Percentiles rank a stretch among this genome's conserved stretches.
Conservation (phyloP, 768 basidiomycete species). For the Rubroboletus satanas region DNA sequence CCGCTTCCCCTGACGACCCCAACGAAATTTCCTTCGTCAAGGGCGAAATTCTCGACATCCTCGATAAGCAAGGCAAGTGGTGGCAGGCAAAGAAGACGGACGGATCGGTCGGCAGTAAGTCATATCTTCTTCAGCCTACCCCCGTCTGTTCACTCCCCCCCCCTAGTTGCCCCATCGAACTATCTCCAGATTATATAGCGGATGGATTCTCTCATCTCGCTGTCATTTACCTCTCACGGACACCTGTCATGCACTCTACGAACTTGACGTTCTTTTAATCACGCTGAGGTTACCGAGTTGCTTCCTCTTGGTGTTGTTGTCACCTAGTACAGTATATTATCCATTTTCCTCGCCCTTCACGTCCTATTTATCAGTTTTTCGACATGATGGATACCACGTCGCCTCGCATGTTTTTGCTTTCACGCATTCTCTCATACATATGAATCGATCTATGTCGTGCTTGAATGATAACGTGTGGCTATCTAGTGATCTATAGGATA, state of each 20-base stretch:
- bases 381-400: constrained; percentile 32
- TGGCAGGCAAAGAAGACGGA: constrained; percentile 85
- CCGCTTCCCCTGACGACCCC: constrained; percentile 90
- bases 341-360: constrained; percentile 16
- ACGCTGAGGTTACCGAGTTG: constrained; percentile 16
- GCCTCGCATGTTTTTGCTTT: constrained; percentile 17
- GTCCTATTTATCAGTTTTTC: constrained; percentile 28
- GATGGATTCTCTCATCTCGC: constrained; percentile 10
- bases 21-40: constrained; percentile 94
- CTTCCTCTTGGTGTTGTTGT: constrained; percentile 24
- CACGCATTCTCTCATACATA: constrained; percentile 2
- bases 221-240: constrained; percentile 22
- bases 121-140: not conserved
- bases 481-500: not conserved
- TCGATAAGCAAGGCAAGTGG: constrained; percentile 93
- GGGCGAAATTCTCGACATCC: constrained; percentile 87
- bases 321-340: constrained; percentile 32
- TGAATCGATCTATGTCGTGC: not conserved
- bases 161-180: constrained; percentile 77
- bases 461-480: constrained; percentile 8
- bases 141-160: constrained; percentile 12
- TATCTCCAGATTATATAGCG: constrained; percentile 75
- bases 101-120: constrained; percentile 75
- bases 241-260: constrained; percentile 25
- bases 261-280: constrained; percentile 33